These are phyloP conservation scores for Schizophyllum amplum DNA, from an alignment of 1,284 basidiomycete genomes.

Conservation along the genomic window DNA sequence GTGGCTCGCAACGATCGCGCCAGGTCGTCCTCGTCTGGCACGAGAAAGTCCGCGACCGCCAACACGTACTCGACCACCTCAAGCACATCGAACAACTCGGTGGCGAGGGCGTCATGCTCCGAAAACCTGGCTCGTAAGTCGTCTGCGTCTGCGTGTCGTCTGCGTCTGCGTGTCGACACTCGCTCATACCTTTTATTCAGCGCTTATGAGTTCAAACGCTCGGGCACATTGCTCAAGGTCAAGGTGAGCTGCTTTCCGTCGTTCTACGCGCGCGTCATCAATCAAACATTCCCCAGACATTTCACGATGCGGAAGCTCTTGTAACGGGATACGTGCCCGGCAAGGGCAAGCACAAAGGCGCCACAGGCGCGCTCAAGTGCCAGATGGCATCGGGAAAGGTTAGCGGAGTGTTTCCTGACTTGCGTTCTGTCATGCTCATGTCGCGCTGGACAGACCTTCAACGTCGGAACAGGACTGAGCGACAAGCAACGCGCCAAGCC, in stretches of 20 bases:
- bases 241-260: constrained; percentile 31
- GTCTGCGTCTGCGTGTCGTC: background rate
- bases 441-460: constrained; percentile 34
- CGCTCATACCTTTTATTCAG: background rate
- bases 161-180: background rate
- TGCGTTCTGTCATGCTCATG: background rate
- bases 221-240: constrained; percentile 49
- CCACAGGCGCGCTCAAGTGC: constrained; percentile 49
- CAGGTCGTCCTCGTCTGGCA: constrained; percentile 48
- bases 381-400: constrained; percentile 60
- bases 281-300: constrained; percentile 29
- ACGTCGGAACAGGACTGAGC: constrained; percentile 45
- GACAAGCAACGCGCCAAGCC: constrained; percentile 45
- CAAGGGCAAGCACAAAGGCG: constrained; percentile 44
- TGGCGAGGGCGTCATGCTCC: constrained; percentile 65
- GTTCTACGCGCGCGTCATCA: background rate
- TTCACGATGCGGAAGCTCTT: constrained; percentile 59
- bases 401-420: constrained; percentile 3
- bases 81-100: constrained; percentile 46
- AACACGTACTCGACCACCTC: constrained; percentile 48
- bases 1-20: constrained; percentile 17
- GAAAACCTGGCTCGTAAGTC: constrained; percentile 42
- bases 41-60: constrained; percentile 32
- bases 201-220: constrained; percentile 46
- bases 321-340: constrained; percentile 52